Conservation (phyloP, 2,329 filamentous ascomycete genomes). For the Diaporthe sp. region DNA sequence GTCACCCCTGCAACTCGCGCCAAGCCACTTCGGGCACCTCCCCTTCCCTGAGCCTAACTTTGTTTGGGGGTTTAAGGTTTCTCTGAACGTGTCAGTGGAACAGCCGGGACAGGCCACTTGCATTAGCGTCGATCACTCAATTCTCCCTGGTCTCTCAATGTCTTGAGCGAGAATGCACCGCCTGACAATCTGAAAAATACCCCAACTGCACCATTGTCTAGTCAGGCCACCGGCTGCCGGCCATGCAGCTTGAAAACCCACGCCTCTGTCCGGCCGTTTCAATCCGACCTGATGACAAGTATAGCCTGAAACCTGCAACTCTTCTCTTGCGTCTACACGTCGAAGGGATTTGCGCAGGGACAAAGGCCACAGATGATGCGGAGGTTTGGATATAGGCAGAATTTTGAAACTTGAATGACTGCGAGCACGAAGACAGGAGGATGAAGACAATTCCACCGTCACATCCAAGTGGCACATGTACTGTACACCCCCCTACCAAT, state of each 20-base stretch:
- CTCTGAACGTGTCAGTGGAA: constrained; percentile 29
- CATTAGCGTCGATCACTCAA: constrained; percentile 42
- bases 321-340: background rate
- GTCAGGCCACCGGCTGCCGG: background rate
- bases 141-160: background rate
- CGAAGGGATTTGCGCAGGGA: background rate
- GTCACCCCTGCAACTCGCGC: background rate
- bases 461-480: background rate
- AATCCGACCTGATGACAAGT: background rate
- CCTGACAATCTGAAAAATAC: background rate
- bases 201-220: background rate
- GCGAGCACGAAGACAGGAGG: background rate
- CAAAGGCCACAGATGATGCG: background rate
- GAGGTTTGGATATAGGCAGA: background rate
- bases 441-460: constrained; percentile 3
- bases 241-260: background rate
- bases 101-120: constrained; percentile 36
- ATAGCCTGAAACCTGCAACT: constrained; percentile 19
- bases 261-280: constrained; percentile 10
- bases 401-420: too few relatives aligned
- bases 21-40: constrained; percentile 30
- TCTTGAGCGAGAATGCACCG: background rate
- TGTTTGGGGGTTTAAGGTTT: constrained; percentile 37
- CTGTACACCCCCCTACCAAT: background rate
- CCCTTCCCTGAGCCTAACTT: constrained; percentile 26